phyloP scores from a whole-genome alignment of 129 eudicot genomes.

The Oenanthe sinensis region DNA sequence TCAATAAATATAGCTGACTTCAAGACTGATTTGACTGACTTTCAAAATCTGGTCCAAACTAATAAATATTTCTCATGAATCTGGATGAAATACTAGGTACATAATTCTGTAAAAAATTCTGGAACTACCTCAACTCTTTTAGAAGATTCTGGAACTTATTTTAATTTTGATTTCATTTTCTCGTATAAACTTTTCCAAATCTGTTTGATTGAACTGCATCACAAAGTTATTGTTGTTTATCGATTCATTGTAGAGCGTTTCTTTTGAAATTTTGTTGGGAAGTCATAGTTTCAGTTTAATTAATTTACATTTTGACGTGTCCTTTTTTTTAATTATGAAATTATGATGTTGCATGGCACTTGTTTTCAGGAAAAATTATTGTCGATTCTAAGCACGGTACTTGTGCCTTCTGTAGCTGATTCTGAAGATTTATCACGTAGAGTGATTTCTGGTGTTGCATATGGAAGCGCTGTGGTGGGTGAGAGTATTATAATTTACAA shows the following conservation, averaged over 20 bases:
- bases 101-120: no score
- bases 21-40: no score
- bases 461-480: conserved; percentile 67
- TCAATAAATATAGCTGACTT: no score
- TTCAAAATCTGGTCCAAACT: no score
- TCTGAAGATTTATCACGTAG: conserved; percentile 19
- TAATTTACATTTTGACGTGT: not conserved
- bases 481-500: conserved; percentile 3
- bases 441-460: conserved; percentile 49
- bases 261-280: not conserved
- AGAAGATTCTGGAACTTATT: no score
- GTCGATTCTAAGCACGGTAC: conserved; percentile 41
- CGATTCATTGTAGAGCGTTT: not conserved
- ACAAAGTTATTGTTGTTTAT: not conserved
- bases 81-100: no score
- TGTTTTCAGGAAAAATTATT: conserved; percentile 47
- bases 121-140: no score
- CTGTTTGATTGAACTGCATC: not conserved
- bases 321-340: not conserved
- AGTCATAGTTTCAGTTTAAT: not conserved
- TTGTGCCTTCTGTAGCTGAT: conserved; percentile 42
- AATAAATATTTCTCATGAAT: no score
- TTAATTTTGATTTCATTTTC: no score
- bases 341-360: not conserved
- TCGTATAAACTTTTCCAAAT: no score